Conservation (phyloP, 257 asterid genomes). For the Ehretia macrophylla region DNA sequence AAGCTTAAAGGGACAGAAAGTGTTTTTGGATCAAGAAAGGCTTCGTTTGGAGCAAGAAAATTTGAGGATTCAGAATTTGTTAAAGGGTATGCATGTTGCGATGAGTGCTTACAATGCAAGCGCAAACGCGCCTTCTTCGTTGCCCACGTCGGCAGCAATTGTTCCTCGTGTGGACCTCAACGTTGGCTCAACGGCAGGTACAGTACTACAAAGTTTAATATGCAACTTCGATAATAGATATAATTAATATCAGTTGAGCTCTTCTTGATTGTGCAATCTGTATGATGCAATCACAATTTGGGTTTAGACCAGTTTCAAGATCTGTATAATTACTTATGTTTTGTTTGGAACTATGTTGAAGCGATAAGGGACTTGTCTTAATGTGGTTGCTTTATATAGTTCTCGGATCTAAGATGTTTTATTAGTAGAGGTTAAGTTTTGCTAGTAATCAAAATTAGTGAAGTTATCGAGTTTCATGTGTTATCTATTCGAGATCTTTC, state of each 20-base stretch:
- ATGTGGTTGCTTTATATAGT: background rate
- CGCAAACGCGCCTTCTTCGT: conserved; percentile 21
- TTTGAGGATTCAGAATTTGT: conserved; percentile 58
- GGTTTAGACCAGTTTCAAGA: background rate
- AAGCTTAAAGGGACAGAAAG: conserved; percentile 73
- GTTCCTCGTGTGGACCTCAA: conserved; percentile 6
- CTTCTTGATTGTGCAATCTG: background rate
- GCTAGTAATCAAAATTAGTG: no score
- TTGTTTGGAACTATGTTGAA: no score
- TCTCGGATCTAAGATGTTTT: background rate
- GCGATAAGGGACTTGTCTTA: no score
- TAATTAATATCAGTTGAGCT: background rate
- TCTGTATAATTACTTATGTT: background rate
- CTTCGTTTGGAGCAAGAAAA: conserved; percentile 72
- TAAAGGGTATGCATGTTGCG: conserved; percentile 71
- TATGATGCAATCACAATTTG: no score
- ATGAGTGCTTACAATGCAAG: conserved; percentile 59
- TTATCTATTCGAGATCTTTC: no score
- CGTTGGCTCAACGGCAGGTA: background rate
- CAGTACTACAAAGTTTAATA: no score
- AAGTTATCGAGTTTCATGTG: no score
- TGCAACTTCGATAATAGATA: no score
- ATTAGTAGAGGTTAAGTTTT: no score
- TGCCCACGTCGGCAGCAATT: conserved; percentile 23
- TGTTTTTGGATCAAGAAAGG: conserved; percentile 65